Conservation (phyloP, 108 stramenopile genomes). For the Stephanodiscus triporus region DNA sequence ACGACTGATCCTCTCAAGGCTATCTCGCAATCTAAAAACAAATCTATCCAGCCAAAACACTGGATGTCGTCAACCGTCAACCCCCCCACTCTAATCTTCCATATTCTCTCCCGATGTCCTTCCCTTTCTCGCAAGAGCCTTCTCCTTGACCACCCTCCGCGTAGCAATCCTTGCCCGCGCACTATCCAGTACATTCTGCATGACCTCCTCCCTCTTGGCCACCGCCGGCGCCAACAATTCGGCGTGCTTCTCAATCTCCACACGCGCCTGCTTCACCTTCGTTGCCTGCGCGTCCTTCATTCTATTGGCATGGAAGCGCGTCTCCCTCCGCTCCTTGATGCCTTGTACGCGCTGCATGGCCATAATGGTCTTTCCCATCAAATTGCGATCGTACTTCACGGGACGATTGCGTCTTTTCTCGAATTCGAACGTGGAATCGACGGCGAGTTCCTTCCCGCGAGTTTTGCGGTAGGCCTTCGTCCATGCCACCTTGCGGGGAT, state of each 20-base stretch:
- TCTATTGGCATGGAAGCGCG: constrained; percentile 83
- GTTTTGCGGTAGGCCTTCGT: constrained; percentile 99
- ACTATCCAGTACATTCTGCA: constrained; percentile 89
- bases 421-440: constrained; percentile 98
- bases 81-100: constrained; percentile 35
- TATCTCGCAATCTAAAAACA: neutral
- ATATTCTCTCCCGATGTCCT: constrained; percentile 21
- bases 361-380: constrained; percentile 96
- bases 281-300: constrained; percentile 88
- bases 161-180: constrained; percentile 83
- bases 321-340: constrained; percentile 86
- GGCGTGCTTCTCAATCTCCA: constrained; percentile 89
- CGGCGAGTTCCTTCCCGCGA: constrained; percentile 94
- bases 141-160: constrained; percentile 61
- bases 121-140: constrained; percentile 33
- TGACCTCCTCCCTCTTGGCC: constrained; percentile 80
- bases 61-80: too few species aligned
- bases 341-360: constrained; percentile 96
- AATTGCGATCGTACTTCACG: constrained; percentile 95
- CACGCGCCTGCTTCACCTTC: constrained; percentile 88
- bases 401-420: constrained; percentile 98
- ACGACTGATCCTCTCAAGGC: neutral
- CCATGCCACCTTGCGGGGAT: constrained; percentile 99
- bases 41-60: neutral
- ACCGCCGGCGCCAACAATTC: constrained; percentile 90